Evolutionary conservation across 1,284 basidiomycete species (phyloP).

Genomic region (Takashimella tepidaria): DNA sequence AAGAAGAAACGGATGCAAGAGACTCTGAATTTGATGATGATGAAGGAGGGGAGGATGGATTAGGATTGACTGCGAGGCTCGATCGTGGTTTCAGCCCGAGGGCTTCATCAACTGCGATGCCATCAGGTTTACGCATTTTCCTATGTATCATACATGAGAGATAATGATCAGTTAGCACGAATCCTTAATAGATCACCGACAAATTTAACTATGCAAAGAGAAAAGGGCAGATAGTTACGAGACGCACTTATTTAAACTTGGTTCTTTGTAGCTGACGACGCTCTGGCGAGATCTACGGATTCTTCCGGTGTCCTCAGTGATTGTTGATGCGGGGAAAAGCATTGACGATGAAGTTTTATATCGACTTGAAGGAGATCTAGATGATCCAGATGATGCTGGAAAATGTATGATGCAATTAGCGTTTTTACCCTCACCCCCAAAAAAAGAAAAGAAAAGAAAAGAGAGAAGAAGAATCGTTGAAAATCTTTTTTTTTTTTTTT

Average conservation of each 20-base stretch:
- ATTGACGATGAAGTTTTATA: background rate
- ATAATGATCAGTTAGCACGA: background rate
- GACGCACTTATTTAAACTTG: constrained; percentile 10
- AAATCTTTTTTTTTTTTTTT: no score
- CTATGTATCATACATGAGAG: background rate
- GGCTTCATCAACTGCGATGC: constrained; percentile 9
- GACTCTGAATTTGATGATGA: background rate
- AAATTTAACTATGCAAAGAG: background rate
- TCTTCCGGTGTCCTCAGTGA: constrained; percentile 3
- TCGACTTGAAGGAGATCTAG: background rate
- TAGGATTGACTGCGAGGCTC: background rate
- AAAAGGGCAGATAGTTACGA: no score
- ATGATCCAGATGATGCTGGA: background rate
- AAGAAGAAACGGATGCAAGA: background rate
- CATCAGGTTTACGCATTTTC: constrained; percentile 22
- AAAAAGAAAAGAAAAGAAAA: no score
- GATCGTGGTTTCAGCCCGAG: constrained; percentile 1
- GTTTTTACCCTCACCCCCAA: no score
- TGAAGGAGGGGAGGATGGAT: background rate
- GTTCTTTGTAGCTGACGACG: constrained; percentile 17
- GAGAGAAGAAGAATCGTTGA: no score
- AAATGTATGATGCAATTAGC: background rate
- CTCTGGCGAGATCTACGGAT: constrained; percentile 9
- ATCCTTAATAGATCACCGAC: background rate
- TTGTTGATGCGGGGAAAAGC: background rate